Conservation (phyloP, 805 yeast species). For the Torulaspora gathmanii region DNA sequence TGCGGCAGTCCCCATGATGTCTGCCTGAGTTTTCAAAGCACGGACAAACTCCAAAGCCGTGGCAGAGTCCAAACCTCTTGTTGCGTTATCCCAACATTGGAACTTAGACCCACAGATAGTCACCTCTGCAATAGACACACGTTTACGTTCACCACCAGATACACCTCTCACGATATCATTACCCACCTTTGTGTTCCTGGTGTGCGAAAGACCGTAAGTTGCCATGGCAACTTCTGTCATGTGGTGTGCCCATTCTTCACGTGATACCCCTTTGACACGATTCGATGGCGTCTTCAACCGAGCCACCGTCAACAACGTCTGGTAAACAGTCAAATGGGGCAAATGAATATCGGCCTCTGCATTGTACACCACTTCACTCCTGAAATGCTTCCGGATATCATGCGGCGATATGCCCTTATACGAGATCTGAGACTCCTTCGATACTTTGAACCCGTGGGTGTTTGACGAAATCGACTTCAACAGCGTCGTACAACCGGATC, state of each 20-base stretch:
- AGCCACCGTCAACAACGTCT: constrained; percentile 63
- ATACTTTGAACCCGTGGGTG: constrained; percentile 55
- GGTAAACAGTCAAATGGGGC: constrained; percentile 63
- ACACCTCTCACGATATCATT: constrained; percentile 64
- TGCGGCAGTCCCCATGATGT: constrained; percentile 49
- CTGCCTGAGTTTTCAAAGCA: constrained; percentile 60
- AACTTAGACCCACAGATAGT: constrained; percentile 58
- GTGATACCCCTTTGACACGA: constrained; percentile 54
- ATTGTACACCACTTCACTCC: constrained; percentile 68
- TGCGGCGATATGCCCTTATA: constrained; percentile 52
- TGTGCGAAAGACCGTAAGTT: constrained; percentile 56
- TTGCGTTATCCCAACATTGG: constrained; percentile 76
- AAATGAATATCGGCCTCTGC: constrained; percentile 67
- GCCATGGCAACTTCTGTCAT: constrained; percentile 51
- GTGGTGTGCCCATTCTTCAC: constrained; percentile 52
- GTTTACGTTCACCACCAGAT: constrained; percentile 81
- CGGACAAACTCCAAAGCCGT: constrained; percentile 73
- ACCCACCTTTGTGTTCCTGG: constrained; percentile 57
- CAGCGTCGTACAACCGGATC: constrained; percentile 72
- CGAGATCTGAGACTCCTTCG: constrained; percentile 42
- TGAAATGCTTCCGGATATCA: constrained; percentile 48
- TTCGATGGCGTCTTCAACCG: constrained; percentile 56
- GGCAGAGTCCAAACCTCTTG: constrained; percentile 81
- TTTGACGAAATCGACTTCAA: constrained; percentile 55
- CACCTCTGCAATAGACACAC: constrained; percentile 80